Conservation (phyloP, 345 rosid species). For the Anacardium occidentale region DNA sequence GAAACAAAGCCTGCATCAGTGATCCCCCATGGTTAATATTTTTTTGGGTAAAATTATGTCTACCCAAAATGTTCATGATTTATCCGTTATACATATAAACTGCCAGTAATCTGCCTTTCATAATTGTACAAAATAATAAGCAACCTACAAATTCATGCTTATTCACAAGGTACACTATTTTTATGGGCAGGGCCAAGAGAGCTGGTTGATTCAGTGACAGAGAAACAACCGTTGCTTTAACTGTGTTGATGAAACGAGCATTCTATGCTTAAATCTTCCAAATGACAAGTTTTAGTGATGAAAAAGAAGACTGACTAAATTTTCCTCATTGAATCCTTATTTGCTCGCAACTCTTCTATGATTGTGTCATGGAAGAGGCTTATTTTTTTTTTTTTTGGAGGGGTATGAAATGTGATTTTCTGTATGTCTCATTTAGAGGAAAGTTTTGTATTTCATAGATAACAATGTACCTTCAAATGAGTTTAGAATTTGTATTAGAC, state of each 20-base stretch:
- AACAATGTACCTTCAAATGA: neutral
- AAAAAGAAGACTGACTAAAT: neutral
- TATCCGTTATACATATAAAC: neutral
- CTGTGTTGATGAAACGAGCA: neutral
- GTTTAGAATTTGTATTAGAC: neutral
- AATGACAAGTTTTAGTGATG: neutral
- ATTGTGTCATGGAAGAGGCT: neutral
- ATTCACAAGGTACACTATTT: constrained; percentile 4
- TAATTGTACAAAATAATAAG: neutral
- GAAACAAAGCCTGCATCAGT: neutral
- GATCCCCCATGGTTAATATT: neutral
- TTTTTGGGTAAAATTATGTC: neutral
- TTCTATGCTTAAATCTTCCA: neutral
- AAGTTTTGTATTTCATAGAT: neutral
- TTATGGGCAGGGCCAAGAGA: constrained; percentile 59
- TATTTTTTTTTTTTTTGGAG: neutral
- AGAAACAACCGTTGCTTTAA: constrained; percentile 67
- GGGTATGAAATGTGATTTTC: neutral
- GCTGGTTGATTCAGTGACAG: constrained; percentile 67
- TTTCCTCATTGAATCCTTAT: neutral
- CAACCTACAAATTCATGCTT: neutral
- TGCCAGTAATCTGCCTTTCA: neutral
- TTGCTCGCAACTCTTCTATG: neutral
- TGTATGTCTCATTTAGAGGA: neutral
- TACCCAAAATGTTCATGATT: neutral